Conservation (phyloP, 164 flowering plant species). For the Chimonanthus praecox region DNA sequence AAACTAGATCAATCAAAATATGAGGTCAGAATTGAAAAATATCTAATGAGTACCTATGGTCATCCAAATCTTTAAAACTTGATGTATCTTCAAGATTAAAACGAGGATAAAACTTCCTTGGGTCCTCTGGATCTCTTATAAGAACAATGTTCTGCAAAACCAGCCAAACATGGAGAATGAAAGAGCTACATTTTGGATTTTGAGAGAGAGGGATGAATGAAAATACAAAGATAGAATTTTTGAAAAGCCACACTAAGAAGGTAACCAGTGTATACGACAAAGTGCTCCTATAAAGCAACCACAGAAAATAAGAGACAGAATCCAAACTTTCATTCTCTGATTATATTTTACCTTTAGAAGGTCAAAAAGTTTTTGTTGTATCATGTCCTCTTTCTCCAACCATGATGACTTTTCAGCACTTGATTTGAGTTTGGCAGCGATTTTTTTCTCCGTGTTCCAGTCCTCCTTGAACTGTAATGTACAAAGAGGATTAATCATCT, state of each 20-base stretch:
- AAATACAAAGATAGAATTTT: too few relatives aligned
- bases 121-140: conserved; percentile 82
- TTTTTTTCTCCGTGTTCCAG: conserved; percentile 87
- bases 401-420: conserved; percentile 41
- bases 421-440: conserved; percentile 64
- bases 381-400: conserved; percentile 51
- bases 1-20: neutral
- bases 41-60: conserved; percentile 52
- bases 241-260: too few relatives aligned
- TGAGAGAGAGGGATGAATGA: too few relatives aligned
- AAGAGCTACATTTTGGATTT: neutral
- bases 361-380: conserved; percentile 63
- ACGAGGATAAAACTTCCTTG: conserved; percentile 83
- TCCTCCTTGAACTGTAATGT: conserved; percentile 77
- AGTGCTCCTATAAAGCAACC: neutral
- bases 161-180: conserved; percentile 8
- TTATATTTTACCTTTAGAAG: conserved; percentile 52
- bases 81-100: conserved; percentile 90
- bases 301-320: neutral
- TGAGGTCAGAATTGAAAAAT: neutral
- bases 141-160: conserved; percentile 83
- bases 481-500: conserved; percentile 3
- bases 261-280: neutral
- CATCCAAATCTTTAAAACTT: conserved; percentile 79
- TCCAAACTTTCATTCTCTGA: neutral